These are phyloP conservation scores for Pseudomonodictys pantanalensis DNA, from an alignment of 495 filamentous ascomycete genomes.

Conservation along the genomic window DNA sequence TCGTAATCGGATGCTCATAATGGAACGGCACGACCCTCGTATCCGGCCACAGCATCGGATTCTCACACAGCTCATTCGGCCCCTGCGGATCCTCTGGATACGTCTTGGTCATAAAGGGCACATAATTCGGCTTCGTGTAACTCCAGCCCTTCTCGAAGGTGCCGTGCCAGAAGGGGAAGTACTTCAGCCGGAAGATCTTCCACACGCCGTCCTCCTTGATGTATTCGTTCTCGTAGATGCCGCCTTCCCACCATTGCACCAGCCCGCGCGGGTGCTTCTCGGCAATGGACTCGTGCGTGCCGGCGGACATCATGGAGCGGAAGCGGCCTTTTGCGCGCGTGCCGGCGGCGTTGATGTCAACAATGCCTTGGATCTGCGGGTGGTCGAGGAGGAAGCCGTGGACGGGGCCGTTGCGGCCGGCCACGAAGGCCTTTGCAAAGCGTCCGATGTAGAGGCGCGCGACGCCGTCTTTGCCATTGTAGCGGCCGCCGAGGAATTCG, in stretches of 20 bases:
- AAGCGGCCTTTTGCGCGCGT: conserved; percentile 53
- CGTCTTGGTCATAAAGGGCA: conserved; percentile 45
- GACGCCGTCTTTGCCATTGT: conserved; percentile 53
- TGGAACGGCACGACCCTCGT: conserved; percentile 56
- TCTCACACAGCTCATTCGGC: conserved; percentile 53
- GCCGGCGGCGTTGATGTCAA: conserved; percentile 41
- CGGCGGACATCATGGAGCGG: conserved; percentile 55
- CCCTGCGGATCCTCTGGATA: conserved; percentile 51
- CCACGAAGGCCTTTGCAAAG: conserved; percentile 43
- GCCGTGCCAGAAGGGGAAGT: conserved; percentile 59
- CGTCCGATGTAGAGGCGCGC: conserved; percentile 53
- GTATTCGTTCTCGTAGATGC: conserved; percentile 60
- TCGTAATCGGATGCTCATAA: conserved; percentile 55
- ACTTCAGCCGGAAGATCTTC: conserved; percentile 55
- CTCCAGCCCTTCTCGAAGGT: conserved; percentile 53
- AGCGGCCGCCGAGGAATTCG: conserved; percentile 55
- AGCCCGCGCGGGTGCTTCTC: conserved; percentile 50
- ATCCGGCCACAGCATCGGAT: conserved; percentile 56
- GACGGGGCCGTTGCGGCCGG: conserved; percentile 54
- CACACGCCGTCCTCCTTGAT: conserved; percentile 56
- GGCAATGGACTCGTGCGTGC: conserved; percentile 49
- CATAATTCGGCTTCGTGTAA: conserved; percentile 51
- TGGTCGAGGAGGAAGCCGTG: conserved; percentile 56
- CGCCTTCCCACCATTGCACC: conserved; percentile 57
- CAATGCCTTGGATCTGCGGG: conserved; percentile 54